Base-by-base conservation (phyloP, 2,329 filamentous ascomycete genomes). In the Trichophyton equinum region DNA sequence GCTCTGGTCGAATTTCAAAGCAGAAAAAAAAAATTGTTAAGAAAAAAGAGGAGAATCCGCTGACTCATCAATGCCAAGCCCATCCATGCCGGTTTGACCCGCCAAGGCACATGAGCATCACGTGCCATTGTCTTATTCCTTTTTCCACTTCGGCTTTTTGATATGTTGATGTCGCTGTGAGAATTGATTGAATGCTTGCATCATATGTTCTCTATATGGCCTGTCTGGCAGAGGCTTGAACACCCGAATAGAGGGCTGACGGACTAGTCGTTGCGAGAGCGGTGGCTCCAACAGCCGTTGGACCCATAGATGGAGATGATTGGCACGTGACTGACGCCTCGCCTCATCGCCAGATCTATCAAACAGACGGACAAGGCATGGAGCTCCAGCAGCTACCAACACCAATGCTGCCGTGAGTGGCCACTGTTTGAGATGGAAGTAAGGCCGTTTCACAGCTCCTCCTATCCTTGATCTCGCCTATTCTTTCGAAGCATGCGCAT, bases 61-160 rank as follows among this genome's bases (percentile, higher is more conserved):
- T 53, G 27, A 53, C 9, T 53, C 49, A 53, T 27, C 49, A 18
- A 33, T 8, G 49, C 49, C 49, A 53, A 53, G 49, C 20, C 49
- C 22, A 9, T 2, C 11, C 25, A 25, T 53, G 22, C 49, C 49
- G 49, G 49, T 53, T 53, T 53, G 49, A 53, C 49, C 49, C 49
- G 49, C 49, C 49, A 53, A 53, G 49, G 27, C 49, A 53, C 49
- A 33, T 22, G 49, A 53, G 49, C 22, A 27, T 53, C 49, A 53
- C 49, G 49, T 53, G 49, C 11, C 20, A 7, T 7, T 47, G 1
- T 25, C 0, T 11, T 11, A 38, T 20, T 25, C 7, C 44, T 20
- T 47, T 47, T 47, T 47, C 22, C 18, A 6, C 11, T n/a, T 44
- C n/a, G n/a, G 33, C 33, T 44, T 44, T 18, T 44, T 44, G 6